Percentiles rank a stretch among this genome's conserved stretches.
Evolutionary conservation across 2,329 filamentous ascomycete species (phyloP).

Genomic region (Aphanocladium album): DNA sequence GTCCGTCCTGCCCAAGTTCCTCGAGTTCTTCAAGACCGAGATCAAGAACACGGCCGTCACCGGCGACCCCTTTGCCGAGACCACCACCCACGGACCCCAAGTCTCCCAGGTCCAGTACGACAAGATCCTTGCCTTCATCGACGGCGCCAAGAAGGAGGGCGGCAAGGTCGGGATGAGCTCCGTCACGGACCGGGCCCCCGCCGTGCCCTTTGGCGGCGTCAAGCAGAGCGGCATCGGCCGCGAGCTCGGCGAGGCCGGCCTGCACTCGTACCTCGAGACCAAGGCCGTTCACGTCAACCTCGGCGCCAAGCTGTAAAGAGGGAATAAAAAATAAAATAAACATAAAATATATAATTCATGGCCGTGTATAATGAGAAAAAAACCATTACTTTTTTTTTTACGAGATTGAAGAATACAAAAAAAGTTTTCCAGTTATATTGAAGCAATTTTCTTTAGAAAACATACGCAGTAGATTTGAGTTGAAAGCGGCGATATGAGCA

Average conservation of each 20-base stretch:
- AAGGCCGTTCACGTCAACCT: constrained; percentile 43
- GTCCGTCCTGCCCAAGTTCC: constrained; percentile 56
- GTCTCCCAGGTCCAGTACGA: constrained; percentile 68
- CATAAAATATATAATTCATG: not conserved
- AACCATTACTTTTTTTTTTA: not conserved
- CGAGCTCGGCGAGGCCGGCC: constrained; percentile 41
- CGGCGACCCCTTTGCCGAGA: constrained; percentile 64
- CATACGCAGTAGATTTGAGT: not conserved
- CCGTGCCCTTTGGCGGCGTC: constrained; percentile 42
- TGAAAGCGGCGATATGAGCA: not conserved
- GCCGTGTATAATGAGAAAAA: not conserved
- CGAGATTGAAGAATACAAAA: too few relatives aligned
- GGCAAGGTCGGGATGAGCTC: constrained; percentile 62
- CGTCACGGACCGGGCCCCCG: constrained; percentile 36
- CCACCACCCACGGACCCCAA: constrained; percentile 70
- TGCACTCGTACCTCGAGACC: constrained; percentile 39
- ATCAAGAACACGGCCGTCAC: constrained; percentile 57
- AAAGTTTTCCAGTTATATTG: too few relatives aligned
- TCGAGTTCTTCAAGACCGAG: constrained; percentile 55
- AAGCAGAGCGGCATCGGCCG: constrained; percentile 46
- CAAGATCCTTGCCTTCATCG: constrained; percentile 63
- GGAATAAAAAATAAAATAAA: not conserved
- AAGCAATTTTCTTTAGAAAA: too few relatives aligned
- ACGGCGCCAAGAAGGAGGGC: constrained; percentile 65
- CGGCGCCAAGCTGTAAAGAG: constrained; percentile 27